Evolutionary conservation across 2,329 filamentous ascomycete species (phyloP), one percentile per base, ranked within the genome.

Genomic region (Cryphonectria japonica): DNA sequence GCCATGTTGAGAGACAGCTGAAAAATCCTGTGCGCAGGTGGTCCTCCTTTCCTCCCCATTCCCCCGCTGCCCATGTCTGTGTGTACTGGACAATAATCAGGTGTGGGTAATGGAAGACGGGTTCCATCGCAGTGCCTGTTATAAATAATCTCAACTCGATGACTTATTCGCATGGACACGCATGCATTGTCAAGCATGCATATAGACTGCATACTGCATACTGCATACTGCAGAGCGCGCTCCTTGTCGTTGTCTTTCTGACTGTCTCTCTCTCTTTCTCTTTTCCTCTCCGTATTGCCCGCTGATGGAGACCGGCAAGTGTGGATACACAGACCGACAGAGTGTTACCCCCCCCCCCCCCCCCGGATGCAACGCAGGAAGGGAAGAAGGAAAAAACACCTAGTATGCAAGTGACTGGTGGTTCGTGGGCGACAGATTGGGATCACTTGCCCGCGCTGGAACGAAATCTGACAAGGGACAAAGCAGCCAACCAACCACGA

Each of bases 1-100:
- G 50, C 60, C 62, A 59, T 62, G 52, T 39, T 65, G 46, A 64
- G 60, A 67, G 67, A 46, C 41, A 62, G 60, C 66, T 69, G 69
- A 59, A 59, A 34, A 71, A 62, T 59, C 61, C 54, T 46, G 19
- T n/a, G 46, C n/a, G 22, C 22, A 50, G 46, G 69, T 59, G 29
- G 59, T 60, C 57, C 60, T 34, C 43, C 6, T 16, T 11, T 50
- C 22, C 22, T 50, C 46, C 22, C n/a, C 5, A 19, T 50, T 19
- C 46, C 19, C 46, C 46, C 26, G 26, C 26, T 26, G 46, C 46
- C 22, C 8, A 8, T n/a, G 19, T 11, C 9, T 2, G 6, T 50
- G 46, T 50, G 43, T 22, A 22, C 41, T 43, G 34, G 34, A 34
- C 43, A 14, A 16, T 39, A 71, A 50, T 34, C 39, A 34, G 34